Conservation (phyloP, 1,284 basidiomycete genomes). For the Irpex lacteus region DNA sequence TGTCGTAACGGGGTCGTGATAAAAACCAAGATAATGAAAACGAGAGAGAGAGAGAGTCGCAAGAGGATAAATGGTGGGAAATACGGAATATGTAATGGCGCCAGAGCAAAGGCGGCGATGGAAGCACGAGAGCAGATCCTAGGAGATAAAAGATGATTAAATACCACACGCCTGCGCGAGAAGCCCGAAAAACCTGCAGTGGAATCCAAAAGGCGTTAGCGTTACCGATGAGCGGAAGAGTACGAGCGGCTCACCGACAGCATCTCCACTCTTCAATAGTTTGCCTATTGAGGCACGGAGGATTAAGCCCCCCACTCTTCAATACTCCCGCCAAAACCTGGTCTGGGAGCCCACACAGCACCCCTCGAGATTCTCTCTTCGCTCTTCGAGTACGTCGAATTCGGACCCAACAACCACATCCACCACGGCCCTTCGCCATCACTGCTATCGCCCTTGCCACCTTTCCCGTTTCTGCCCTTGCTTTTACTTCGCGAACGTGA, state of each 20-base stretch:
- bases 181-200: neutral
- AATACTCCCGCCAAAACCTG: slow-evolving; percentile 20
- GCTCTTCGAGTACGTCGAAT: slow-evolving; percentile 15
- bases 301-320: slow-evolving; percentile 27
- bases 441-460: slow-evolving; percentile 18
- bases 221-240: neutral
- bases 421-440: slow-evolving; percentile 43
- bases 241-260: neutral
- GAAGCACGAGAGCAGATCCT: neutral
- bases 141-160: neutral
- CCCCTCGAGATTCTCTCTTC: slow-evolving; percentile 22
- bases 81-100: neutral
- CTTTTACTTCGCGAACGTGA: slow-evolving; percentile 25
- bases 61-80: neutral
- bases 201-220: neutral
- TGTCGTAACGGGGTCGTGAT: neutral
- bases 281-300: neutral
- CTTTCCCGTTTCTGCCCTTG: slow-evolving; percentile 17
- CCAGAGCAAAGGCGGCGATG: neutral
- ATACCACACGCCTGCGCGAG: neutral
- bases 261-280: neutral
- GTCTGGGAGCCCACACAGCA: slow-evolving; percentile 20
- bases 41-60: neutral
- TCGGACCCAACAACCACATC: slow-evolving; percentile 41
- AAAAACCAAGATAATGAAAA: neutral